A percentile compares a stretch with the other conserved stretches of the same genome.
These are phyloP conservation scores for Luffa acutangula DNA, from an alignment of 306 rosid genomes.

Conservation along the genomic window DNA sequence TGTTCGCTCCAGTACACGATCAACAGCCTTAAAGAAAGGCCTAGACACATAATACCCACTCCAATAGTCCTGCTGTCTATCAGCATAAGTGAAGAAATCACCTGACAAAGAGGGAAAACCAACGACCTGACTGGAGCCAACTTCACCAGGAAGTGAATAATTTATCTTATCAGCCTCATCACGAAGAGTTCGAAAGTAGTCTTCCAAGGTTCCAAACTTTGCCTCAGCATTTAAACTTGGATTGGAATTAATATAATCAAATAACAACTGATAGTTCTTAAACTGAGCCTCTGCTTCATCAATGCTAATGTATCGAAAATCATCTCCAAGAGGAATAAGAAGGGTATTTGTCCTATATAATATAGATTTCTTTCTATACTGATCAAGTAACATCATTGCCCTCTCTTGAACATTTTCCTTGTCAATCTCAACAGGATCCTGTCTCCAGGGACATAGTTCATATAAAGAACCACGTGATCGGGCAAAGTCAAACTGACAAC, in stretches of 20 bases:
- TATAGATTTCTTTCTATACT: constrained; percentile 85
- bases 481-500: constrained; percentile 98
- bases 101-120: constrained; percentile 97
- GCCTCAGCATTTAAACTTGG: constrained; percentile 78
- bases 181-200: constrained; percentile 66
- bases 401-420: constrained; percentile 68
- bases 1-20: constrained; percentile 85
- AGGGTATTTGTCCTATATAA: constrained; percentile 88
- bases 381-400: constrained; percentile 76
- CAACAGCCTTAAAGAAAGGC: constrained; percentile 97
- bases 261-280: constrained; percentile 72
- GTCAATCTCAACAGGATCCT: constrained; percentile 63
- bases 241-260: constrained; percentile 80
- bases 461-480: constrained; percentile 55
- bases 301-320: constrained; percentile 70
- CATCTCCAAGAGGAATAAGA: constrained; percentile 96
- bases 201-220: constrained; percentile 88
- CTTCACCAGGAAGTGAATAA: constrained; percentile 63
- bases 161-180: constrained; percentile 82
- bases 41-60: constrained; percentile 98
- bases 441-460: constrained; percentile 84
- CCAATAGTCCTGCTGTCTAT: constrained; percentile 95
- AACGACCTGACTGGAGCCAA: constrained; percentile 64
- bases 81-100: constrained; percentile 93
- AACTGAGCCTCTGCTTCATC: constrained; percentile 96